phyloP scores from a whole-genome alignment of 225 moss, liverwort and hornwort species.

The Bryum argenteum region DNA sequence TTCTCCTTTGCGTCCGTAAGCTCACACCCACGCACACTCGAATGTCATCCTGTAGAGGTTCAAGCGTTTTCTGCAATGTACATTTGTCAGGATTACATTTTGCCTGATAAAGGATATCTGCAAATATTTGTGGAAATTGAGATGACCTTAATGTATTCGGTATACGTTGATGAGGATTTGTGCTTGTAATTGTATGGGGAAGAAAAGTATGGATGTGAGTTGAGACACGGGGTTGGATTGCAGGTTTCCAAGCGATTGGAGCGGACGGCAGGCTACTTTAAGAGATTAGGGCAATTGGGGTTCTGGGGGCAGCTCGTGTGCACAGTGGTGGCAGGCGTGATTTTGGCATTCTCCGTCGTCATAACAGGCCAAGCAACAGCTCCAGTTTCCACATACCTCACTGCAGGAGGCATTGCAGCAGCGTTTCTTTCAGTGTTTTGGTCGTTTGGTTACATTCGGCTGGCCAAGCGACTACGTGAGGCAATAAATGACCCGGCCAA shows the following conservation, averaged over 20 bases:
- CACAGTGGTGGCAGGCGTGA: slow-evolving; percentile 82
- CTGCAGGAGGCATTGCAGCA: slow-evolving; percentile 86
- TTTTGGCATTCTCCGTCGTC: slow-evolving; percentile 85
- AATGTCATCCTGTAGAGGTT: too few species aligned
- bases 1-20: too few species aligned
- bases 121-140: too few species aligned
- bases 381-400: slow-evolving; percentile 86
- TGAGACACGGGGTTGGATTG: too few species aligned
- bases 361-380: slow-evolving; percentile 88
- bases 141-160: too few species aligned
- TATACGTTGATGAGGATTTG: too few species aligned
- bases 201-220: too few species aligned
- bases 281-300: slow-evolving; percentile 81
- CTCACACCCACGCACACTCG: too few species aligned
- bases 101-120: too few species aligned
- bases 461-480: slow-evolving; percentile 74
- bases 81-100: too few species aligned
- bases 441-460: slow-evolving; percentile 90
- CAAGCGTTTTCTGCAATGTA: too few species aligned
- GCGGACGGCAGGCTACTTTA: slow-evolving; percentile 88
- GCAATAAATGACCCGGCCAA: slow-evolving; percentile 82
- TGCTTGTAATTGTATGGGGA: too few species aligned
- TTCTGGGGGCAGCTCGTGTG: slow-evolving; percentile 97
- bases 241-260: slow-evolving; percentile 97
- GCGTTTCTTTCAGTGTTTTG: slow-evolving; percentile 94